Evolutionary conservation across 2,329 filamentous ascomycete species (phyloP), one percentile per base, ranked within the genome.

Genomic region (Ophiosphaerella korrae): DNA sequence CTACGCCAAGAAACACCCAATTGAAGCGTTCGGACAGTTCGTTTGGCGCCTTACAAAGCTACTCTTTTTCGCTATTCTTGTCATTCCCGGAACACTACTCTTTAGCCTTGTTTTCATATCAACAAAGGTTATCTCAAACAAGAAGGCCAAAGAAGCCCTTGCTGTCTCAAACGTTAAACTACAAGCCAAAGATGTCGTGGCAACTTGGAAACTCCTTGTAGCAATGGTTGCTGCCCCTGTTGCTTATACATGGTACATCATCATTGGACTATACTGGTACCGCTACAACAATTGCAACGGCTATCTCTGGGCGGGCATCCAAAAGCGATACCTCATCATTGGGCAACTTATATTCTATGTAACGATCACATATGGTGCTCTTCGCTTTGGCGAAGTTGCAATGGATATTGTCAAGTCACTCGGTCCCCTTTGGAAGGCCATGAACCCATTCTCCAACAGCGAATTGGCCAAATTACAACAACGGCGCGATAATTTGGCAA

Each of bases 341-440:
- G 83, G 85, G 34, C 89, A 92, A 42, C 87, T 90, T 77, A 80
- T 90, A 41, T 78, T 95, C 59, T 96, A 96, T 79, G 89, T 92
- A 5, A 83, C 86, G 21, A 88, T 97, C 63, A 97, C 92, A 0
- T 97, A 96, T 73, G 92, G 92, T 4, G 91, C 94, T 6, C 85
- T 99, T 45, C 88, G 94, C 9, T 96, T 97, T 60, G 94, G 94
- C 40, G 94, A 99, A 76, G 88, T 96, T n/a, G 94, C 93, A 45
- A 97, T 99, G 92, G 94, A 99, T 70, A 97, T 99, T 48, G 80
- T 94, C 77, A 99, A 97, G 76, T 97, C 93, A 0, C 82, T 99
- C 13, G 85, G 91, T 8, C 94, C 94, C 5, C 83, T 99, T 8
- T 80, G 96, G 39, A 81, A 97, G 31, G 94, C 90, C 58, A 82